Evolutionary conservation across 805 yeast genomes (phyloP).

Genomic region (Ogataea salicorniae): DNA sequence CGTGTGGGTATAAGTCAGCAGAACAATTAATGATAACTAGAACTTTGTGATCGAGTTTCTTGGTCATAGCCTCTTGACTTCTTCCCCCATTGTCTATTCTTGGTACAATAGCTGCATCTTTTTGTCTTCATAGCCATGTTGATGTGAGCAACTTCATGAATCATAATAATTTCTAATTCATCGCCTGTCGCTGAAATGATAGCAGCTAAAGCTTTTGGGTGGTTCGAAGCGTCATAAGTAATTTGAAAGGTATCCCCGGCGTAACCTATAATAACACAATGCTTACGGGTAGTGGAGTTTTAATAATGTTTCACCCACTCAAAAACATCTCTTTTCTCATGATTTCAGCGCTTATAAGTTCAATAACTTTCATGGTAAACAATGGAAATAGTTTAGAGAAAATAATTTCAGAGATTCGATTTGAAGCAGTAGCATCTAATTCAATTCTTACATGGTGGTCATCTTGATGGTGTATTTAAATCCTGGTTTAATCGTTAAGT

Average conservation of each 20-base stretch:
- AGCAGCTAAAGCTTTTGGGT: constrained; percentile 50
- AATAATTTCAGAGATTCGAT: constrained; percentile 50
- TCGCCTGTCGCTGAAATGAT: constrained; percentile 55
- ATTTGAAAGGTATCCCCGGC: constrained; percentile 44
- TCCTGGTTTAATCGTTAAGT: constrained; percentile 34
- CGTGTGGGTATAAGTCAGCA: constrained; percentile 56
- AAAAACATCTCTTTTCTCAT: constrained; percentile 42
- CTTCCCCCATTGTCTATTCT: constrained; percentile 18
- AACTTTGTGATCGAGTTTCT: constrained; percentile 30
- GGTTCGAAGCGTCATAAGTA: constrained; percentile 52
- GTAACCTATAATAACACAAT: constrained; percentile 47
- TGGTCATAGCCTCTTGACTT: constrained; percentile 14
- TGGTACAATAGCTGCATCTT: constrained; percentile 31
- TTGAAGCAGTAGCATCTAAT: constrained; percentile 39
- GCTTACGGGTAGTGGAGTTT: constrained; percentile 44
- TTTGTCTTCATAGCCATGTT: constrained; percentile 43
- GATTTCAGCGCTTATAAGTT: constrained; percentile 52
- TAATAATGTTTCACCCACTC: constrained; percentile 39
- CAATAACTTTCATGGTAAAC: constrained; percentile 55
- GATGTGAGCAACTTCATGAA: constrained; percentile 51
- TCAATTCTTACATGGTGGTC: constrained; percentile 46
- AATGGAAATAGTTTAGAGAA: constrained; percentile 57
- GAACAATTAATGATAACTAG: constrained; percentile 63
- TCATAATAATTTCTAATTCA: constrained; percentile 49
- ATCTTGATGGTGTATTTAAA: constrained; percentile 32